Evolutionary conservation across 2,329 filamentous ascomycete species (phyloP).

Genomic region (Pleomassaria siparia): DNA sequence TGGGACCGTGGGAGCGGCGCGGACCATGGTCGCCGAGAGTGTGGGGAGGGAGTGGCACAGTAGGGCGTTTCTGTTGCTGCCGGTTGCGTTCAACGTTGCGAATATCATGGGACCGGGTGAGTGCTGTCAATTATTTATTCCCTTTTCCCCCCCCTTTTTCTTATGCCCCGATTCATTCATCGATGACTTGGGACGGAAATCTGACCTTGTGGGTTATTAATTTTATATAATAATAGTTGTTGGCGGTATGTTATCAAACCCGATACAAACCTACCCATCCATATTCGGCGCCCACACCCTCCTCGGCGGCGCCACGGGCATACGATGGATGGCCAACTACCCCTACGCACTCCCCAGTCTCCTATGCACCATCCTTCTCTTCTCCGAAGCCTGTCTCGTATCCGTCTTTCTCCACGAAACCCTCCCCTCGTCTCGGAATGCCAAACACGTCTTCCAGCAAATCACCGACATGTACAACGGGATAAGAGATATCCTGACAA

Average conservation of each 20-base stretch:
- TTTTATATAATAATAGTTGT: too few species aligned
- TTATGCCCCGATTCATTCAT: too few species aligned
- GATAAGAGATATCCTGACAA: constrained; percentile 5
- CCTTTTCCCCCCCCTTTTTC: too few species aligned
- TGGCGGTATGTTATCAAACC: constrained; percentile 59
- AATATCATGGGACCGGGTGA: constrained; percentile 43
- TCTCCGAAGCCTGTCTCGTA: constrained; percentile 55
- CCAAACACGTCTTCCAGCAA: neutral
- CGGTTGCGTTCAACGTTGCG: constrained; percentile 46
- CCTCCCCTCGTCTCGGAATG: constrained; percentile 15
- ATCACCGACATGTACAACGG: constrained; percentile 8
- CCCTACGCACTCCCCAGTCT: constrained; percentile 69
- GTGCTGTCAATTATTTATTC: neutral
- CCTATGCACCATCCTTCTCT: constrained; percentile 61
- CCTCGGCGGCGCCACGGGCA: constrained; percentile 56
- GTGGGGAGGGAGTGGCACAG: constrained; percentile 46
- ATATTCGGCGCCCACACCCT: constrained; percentile 26
- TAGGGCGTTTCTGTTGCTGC: constrained; percentile 43
- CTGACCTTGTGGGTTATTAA: too few species aligned
- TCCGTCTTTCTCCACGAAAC: constrained; percentile 63
- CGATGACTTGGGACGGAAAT: too few species aligned
- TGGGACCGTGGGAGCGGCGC: constrained; percentile 44
- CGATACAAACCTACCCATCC: constrained; percentile 57
- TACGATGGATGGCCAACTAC: constrained; percentile 62
- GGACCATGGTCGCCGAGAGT: constrained; percentile 46